These are phyloP conservation scores for Parasitella parasitica DNA, from an alignment of 371 early-diverging fungal genomes.

Conservation along the genomic window DNA sequence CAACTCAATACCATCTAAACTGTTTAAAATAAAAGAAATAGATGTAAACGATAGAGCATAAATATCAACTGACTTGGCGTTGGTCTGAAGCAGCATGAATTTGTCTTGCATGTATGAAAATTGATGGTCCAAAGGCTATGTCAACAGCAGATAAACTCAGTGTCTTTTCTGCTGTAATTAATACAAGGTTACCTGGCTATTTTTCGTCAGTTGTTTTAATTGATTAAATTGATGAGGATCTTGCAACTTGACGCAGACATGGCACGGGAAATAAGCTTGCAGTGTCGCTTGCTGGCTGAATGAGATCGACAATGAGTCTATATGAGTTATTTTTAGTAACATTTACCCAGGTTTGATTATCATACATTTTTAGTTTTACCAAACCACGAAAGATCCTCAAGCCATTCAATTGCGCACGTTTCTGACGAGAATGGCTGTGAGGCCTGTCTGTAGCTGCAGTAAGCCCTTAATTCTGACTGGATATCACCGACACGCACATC, in stretches of 20 bases:
- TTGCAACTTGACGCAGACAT: neutral
- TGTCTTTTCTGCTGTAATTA: no score
- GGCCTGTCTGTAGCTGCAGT: neutral
- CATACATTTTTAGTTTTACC: conserved; percentile 6
- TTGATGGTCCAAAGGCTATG: neutral
- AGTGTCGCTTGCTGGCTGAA: neutral
- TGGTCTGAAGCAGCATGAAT: neutral
- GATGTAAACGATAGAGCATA: neutral
- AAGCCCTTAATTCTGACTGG: neutral
- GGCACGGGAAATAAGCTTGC: conserved; percentile 12
- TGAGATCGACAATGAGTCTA: conserved; percentile 6
- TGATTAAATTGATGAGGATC: no score
- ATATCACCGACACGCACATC: neutral
- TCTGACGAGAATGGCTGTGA: neutral
- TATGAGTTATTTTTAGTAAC: neutral
- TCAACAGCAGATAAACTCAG: no score
- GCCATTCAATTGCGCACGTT: conserved; percentile 5
- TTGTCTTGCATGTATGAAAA: neutral
- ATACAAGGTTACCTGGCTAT: neutral
- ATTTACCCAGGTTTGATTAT: neutral
- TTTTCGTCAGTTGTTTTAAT: neutral
- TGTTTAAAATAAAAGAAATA: neutral
- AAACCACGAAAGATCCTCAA: conserved; percentile 5
- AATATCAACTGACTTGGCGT: neutral
- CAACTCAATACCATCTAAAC: neutral